Percentiles rank a stretch among this genome's conserved stretches.
These are phyloP conservation scores for Coemansia sp. DNA, from an alignment of 192 early-diverging fungal genomes.

Conservation along the genomic window DNA sequence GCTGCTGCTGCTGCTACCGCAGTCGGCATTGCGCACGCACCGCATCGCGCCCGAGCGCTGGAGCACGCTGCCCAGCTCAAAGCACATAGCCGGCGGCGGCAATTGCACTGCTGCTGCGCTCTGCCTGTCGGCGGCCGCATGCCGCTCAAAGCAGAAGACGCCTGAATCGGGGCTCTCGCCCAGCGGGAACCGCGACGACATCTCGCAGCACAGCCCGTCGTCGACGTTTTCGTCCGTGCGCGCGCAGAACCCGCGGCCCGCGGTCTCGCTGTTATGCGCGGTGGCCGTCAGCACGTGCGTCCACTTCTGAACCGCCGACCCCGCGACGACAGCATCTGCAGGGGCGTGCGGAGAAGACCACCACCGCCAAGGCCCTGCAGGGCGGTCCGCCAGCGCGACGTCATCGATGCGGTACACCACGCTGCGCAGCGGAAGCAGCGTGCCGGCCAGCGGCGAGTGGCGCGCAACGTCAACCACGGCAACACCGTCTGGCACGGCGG, in stretches of 20 bases:
- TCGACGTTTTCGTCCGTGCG: constrained; percentile 19
- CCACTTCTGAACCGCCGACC: constrained; percentile 30
- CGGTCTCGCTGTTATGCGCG: constrained; percentile 18
- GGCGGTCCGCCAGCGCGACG: constrained; percentile 3
- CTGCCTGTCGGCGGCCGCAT: neutral
- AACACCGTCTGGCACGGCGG: constrained; percentile 15
- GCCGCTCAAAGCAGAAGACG: constrained; percentile 40
- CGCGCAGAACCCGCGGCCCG: constrained; percentile 24
- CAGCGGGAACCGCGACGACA: constrained; percentile 33
- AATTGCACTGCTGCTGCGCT: neutral
- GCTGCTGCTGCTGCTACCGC: neutral
- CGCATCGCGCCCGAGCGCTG: constrained; percentile 14
- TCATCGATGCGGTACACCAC: constrained; percentile 35
- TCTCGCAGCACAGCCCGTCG: constrained; percentile 53
- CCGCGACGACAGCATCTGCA: neutral
- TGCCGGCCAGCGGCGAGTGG: constrained; percentile 33
- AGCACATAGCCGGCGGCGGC: constrained; percentile 28
- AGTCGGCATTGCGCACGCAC: constrained; percentile 26
- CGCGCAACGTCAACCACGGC: constrained; percentile 21
- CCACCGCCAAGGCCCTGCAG: no score
- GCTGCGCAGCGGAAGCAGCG: constrained; percentile 23
- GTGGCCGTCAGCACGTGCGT: constrained; percentile 29
- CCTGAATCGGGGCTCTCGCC: constrained; percentile 46
- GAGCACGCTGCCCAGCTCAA: constrained; percentile 24
- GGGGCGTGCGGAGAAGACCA: neutral